phyloP scores from a whole-genome alignment of 768 basidiomycete species.

The Roridomyces roridus region DNA sequence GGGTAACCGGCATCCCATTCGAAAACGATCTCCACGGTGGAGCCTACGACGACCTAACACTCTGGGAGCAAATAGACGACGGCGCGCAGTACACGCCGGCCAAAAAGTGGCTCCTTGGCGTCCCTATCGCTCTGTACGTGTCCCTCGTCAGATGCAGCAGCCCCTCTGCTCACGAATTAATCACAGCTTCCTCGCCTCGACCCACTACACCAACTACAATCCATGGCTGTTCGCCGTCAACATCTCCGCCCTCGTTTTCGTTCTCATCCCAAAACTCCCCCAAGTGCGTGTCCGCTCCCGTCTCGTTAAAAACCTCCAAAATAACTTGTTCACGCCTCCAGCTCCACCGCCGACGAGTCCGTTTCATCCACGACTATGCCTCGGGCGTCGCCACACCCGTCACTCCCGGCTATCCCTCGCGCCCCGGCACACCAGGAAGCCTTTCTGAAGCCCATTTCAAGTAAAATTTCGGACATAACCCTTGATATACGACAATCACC shows the following conservation, averaged over 20 bases:
- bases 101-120: conserved; percentile 93
- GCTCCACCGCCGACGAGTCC: conserved; percentile 85
- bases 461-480: too few species aligned
- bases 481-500: too few species aligned
- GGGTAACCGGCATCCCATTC: conserved; percentile 97
- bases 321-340: conserved; percentile 34
- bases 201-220: conserved; percentile 97
- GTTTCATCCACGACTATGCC: conserved; percentile 69
- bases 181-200: conserved; percentile 86
- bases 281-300: conserved; percentile 57
- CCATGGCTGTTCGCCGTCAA: conserved; percentile 94
- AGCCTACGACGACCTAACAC: conserved; percentile 95
- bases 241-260: conserved; percentile 76
- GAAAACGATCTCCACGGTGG: conserved; percentile 87
- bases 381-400: conserved; percentile 75
- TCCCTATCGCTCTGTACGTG: conserved; percentile 88
- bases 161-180: not conserved
- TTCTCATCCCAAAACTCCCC: conserved; percentile 95
- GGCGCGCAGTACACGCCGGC: conserved; percentile 99
- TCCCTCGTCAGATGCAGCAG: not conserved
- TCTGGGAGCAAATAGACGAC: conserved; percentile 99
- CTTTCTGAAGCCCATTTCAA: conserved; percentile 54
- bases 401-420: conserved; percentile 63
- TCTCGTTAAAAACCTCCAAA: not conserved
- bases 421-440: conserved; percentile 47